Percentiles rank a stretch among this genome's conserved stretches.
Evolutionary conservation across 2,329 filamentous ascomycete genomes (phyloP).

Genomic region (Ilyonectria robusta): DNA sequence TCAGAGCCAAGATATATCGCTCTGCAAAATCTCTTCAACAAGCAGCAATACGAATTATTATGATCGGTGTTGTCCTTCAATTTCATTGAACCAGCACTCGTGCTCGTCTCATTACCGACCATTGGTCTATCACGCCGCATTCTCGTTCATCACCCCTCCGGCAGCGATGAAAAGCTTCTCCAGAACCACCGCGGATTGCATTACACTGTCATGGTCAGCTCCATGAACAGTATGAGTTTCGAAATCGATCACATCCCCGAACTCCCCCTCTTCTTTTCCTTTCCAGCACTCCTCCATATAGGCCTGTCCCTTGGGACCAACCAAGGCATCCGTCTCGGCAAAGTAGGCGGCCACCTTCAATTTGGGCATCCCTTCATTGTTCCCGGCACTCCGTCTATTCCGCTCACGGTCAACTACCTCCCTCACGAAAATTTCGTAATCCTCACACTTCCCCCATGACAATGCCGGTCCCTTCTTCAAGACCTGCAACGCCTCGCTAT

Average conservation of each 20-base stretch:
- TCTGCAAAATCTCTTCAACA: too few relatives aligned
- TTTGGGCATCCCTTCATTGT: not conserved
- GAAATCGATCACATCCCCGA: conserved; percentile 33
- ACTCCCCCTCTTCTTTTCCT: conserved; percentile 12
- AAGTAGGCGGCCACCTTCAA: conserved; percentile 34
- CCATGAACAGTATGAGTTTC: conserved; percentile 18
- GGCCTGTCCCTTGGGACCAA: conserved; percentile 32
- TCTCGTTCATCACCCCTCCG: not conserved
- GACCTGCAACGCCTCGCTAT: conserved; percentile 36
- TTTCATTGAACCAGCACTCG: too few relatives aligned
- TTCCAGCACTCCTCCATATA: conserved; percentile 39
- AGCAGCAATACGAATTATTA: too few relatives aligned
- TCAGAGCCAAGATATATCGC: too few relatives aligned
- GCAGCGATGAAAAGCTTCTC: conserved; percentile 27
- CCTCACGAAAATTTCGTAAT: conserved; percentile 30
- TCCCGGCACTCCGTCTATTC: not conserved
- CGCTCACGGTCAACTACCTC: conserved; percentile 22
- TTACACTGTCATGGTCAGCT: conserved; percentile 34
- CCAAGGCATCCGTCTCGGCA: conserved; percentile 33
- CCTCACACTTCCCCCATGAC: conserved; percentile 31
- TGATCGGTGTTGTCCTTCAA: too few relatives aligned
- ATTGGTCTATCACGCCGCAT: not conserved
- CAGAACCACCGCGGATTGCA: conserved; percentile 27
- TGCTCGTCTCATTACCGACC: not conserved
- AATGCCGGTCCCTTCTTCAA: conserved; percentile 31